Percentiles rank a stretch among this genome's conserved stretches.
phyloP scores from a whole-genome alignment of 306 rosid genomes.

The Urtica urens region DNA sequence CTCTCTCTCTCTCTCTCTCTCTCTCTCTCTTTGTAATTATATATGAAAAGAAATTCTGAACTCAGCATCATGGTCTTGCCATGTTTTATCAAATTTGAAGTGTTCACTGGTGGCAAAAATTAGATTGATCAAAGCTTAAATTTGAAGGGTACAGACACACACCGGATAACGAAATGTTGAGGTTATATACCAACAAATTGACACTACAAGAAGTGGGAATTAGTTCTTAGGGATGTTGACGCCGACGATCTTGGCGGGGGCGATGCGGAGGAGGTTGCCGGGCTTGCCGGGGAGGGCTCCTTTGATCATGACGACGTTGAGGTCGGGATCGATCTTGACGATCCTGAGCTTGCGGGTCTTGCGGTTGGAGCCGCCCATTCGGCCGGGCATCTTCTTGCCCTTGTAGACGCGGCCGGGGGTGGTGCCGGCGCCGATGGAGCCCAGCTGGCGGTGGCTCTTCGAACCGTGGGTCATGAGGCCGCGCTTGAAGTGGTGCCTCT shows the following conservation, averaged over 20 bases:
- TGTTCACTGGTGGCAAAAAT: too few relatives aligned
- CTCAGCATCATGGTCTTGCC: too few relatives aligned
- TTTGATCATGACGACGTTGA: constrained; percentile 78
- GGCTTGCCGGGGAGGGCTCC: constrained; percentile 98
- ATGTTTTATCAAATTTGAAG: too few relatives aligned
- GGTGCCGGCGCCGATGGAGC: constrained; percentile 95
- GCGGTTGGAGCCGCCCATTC: constrained; percentile 90
- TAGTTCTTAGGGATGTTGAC: constrained; percentile 80
- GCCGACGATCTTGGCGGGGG: constrained; percentile 96
- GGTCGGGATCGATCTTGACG: constrained; percentile 77
- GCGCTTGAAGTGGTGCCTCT: constrained; percentile 71
- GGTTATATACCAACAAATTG: not conserved
- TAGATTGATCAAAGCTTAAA: too few relatives aligned
- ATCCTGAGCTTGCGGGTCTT: constrained; percentile 91
- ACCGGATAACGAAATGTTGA: too few relatives aligned
- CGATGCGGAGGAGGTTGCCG: constrained; percentile 74
- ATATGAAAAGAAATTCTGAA: too few relatives aligned
- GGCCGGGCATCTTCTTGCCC: constrained; percentile 98
- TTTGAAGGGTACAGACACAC: too few relatives aligned
- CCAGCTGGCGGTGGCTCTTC: constrained; percentile 83
- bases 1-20: too few relatives aligned
- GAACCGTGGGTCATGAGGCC: constrained; percentile 94
- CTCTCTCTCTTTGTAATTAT: too few relatives aligned
- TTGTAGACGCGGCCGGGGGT: constrained; percentile 81
- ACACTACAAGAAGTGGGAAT: not conserved